phyloP scores from a whole-genome alignment of 139 green algal genomes.

The Auxenochlorella pyrenoidosa region DNA sequence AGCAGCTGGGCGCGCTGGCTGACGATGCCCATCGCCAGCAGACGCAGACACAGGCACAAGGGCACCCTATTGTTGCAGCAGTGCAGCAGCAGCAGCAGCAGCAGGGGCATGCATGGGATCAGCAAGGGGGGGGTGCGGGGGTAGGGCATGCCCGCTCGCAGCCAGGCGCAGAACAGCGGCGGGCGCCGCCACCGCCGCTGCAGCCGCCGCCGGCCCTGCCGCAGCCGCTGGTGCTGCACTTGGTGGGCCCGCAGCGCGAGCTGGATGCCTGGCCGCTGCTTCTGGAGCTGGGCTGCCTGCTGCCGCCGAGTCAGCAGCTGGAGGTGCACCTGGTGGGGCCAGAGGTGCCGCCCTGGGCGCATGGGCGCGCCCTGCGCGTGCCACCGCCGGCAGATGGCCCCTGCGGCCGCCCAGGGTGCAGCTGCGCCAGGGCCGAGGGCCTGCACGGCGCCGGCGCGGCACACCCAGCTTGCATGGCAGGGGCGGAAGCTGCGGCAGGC shows the following conservation, averaged over 20 bases:
- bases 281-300: slow-evolving; percentile 45
- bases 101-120: background rate
- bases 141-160: no score
- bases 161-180: background rate
- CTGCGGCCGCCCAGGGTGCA: slow-evolving; percentile 1
- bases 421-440: background rate
- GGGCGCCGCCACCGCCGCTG: background rate
- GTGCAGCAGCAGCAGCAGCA: background rate
- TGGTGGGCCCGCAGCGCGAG: slow-evolving; percentile 12
- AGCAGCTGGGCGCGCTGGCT: background rate
- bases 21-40: no score
- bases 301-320: background rate
- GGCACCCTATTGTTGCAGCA: background rate
- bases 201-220: background rate
- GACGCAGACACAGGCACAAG: background rate
- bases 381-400: background rate
- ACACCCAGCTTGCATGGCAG: background rate
- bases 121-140: background rate
- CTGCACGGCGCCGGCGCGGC: no score
- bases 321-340: slow-evolving; percentile 26
- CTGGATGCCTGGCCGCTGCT: slow-evolving; percentile 28
- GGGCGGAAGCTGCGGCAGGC: background rate
- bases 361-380: slow-evolving; percentile 5
- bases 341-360: slow-evolving; percentile 2
- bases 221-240: slow-evolving; percentile 27